Evolutionary conservation across 805 yeast species (phyloP), one percentile per base, ranked within the genome.

Genomic region (Komagataella populi): DNA sequence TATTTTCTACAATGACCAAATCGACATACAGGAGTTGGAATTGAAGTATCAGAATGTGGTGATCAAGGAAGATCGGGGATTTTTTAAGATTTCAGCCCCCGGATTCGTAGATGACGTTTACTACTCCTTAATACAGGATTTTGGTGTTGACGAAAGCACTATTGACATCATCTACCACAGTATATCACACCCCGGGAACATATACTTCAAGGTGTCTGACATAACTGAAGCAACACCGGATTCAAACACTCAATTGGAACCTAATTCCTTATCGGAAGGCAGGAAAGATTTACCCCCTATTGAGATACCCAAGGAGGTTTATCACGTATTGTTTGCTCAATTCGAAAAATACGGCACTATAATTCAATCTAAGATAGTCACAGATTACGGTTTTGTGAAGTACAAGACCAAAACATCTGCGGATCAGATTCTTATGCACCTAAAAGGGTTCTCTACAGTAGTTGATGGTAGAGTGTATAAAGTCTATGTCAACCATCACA

Each of bases 381-480:
- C 65, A 50, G 75, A 76, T 55, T 80, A 73, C 61, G 93, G 91
- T 6, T 85, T 85, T 64, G 76, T 86, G 16, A 83, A 84, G 55
- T 85, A 73, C 60, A 69, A 74, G 49, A 66, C 70, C 52, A 75
- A 78, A 48, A 71, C 70, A 8, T 76, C 78, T 68, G 89, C 95
- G 2, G 70, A 80, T 47, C 63, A 65, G 20, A 88, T 91, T 45
- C 81, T 84, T 44, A 66, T 73, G 18, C 54, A 56, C n/a, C 56
- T 66, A 22, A 63, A 63, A 51, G 66, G 65, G 46, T 30, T 30
- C 14, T 30, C 39, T 30, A 45, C 47, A 6, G 59, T 51, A 24
- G 52, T 62, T 7, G 46, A 48, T n/a, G 46, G 20, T 44, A 7
- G 6, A 16, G 12, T 44, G 50, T 51, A 20, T 23, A 17, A 68